Evolutionary conservation across 164 flowering plant genomes (phyloP).

Genomic region (Santalum album): DNA sequence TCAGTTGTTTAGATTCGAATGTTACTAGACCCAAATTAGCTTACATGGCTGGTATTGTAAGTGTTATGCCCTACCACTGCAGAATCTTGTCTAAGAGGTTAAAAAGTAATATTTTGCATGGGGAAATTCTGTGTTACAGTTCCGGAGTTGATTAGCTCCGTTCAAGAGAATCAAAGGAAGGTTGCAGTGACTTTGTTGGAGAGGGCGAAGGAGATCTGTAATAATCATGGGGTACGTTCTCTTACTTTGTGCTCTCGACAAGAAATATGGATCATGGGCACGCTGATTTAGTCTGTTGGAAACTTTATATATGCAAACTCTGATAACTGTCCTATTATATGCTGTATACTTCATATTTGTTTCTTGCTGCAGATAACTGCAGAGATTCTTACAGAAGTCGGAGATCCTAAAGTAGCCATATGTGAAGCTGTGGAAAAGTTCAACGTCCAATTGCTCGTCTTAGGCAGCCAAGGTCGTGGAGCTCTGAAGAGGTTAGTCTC

Average conservation of each 20-base stretch:
- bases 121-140: constrained; percentile 26
- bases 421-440: constrained; percentile 52
- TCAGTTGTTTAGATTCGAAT: no score
- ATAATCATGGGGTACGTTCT: constrained; percentile 34
- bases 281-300: neutral
- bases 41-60: no score
- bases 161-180: constrained; percentile 43
- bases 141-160: constrained; percentile 29
- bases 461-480: constrained; percentile 53
- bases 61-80: no score
- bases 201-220: constrained; percentile 45
- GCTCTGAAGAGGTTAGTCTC: constrained; percentile 40
- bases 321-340: no score
- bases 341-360: neutral
- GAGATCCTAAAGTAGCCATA: constrained; percentile 52
- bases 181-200: constrained; percentile 30
- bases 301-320: no score
- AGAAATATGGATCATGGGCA: neutral
- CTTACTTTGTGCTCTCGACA: neutral
- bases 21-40: no score
- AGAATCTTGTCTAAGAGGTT: no score
- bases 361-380: constrained; percentile 30
- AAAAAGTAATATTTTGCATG: no score
- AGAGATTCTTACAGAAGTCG: constrained; percentile 37
- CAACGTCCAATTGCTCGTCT: constrained; percentile 33